These are phyloP conservation scores for Wickerhamiella kazuoi DNA, from an alignment of 805 yeast species.

Conservation along the genomic window DNA sequence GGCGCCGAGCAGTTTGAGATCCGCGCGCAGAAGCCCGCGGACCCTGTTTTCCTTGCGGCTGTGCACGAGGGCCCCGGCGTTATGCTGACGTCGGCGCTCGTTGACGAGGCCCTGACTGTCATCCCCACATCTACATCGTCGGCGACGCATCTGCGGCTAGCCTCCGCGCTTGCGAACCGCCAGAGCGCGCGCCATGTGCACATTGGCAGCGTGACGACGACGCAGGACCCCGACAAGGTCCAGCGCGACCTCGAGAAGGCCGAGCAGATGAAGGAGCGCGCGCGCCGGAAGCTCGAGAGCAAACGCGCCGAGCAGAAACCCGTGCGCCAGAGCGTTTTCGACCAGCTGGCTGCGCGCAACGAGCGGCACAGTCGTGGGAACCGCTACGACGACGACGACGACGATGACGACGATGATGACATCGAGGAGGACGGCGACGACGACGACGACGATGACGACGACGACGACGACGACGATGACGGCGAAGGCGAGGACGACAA, in stretches of 20 bases:
- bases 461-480: conserved; percentile 11
- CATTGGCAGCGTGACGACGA: conserved; percentile 24
- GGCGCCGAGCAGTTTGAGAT: conserved; percentile 82
- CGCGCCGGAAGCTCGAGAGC: conserved; percentile 26
- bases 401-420: conserved; percentile 12
- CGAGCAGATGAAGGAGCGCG: conserved; percentile 23
- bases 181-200: conserved; percentile 14
- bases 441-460: conserved; percentile 23
- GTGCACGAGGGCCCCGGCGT: conserved; percentile 57
- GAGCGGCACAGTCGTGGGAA: background rate
- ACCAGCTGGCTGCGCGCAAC: background rate
- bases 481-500: conserved; percentile 23
- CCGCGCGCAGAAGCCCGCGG: conserved; percentile 35
- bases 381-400: conserved; percentile 2
- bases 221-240: conserved; percentile 28
- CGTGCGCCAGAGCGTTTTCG: background rate
- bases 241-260: conserved; percentile 28
- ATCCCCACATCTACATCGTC: conserved; percentile 86
- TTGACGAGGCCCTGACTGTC: conserved; percentile 50
- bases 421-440: conserved; percentile 13
- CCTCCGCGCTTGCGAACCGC: conserved; percentile 26
- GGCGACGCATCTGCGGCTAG: conserved; percentile 60
- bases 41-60: conserved; percentile 54
- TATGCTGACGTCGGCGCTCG: conserved; percentile 46
- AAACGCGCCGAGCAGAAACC: conserved; percentile 17